Conservation (phyloP, 208 protist species). For the Borovskyia barvae region DNA sequence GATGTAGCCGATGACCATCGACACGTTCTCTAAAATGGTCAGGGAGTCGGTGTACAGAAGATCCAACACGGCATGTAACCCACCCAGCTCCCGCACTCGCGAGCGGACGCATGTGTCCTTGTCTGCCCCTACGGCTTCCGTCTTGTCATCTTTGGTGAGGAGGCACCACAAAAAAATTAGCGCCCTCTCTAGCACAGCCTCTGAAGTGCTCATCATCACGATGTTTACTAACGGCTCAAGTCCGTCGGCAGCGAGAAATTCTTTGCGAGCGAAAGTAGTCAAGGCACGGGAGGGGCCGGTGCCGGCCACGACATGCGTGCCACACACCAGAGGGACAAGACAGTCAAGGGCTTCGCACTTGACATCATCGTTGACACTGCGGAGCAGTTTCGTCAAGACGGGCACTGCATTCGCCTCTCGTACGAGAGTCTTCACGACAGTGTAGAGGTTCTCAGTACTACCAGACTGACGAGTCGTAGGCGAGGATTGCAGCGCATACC, state of each 20-base stretch:
- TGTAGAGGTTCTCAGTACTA: constrained; percentile 33
- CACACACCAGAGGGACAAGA: constrained; percentile 67
- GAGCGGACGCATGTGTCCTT: constrained; percentile 48
- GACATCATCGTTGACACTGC: constrained; percentile 90
- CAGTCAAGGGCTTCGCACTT: constrained; percentile 86
- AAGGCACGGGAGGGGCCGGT: constrained; percentile 20
- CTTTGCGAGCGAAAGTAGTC: constrained; percentile 31
- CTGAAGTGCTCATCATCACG: constrained; percentile 78
- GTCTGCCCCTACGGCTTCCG: constrained; percentile 41
- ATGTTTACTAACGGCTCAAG: constrained; percentile 88
- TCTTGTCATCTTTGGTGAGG: constrained; percentile 64
- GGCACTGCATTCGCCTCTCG: constrained; percentile 43
- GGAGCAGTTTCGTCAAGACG: constrained; percentile 64
- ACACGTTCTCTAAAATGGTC: constrained; percentile 90
- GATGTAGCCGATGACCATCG: constrained; percentile 93
- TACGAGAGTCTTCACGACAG: constrained; percentile 50
- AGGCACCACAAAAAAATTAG: constrained; percentile 89
- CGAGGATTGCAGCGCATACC: constrained; percentile 55
- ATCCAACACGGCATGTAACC: constrained; percentile 83
- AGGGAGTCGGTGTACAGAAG: constrained; percentile 90
- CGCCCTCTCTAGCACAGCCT: constrained; percentile 86
- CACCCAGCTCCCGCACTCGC: constrained; percentile 69
- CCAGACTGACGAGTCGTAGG: constrained; percentile 14
- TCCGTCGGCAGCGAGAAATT: constrained; percentile 68
- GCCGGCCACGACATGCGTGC: constrained; percentile 32